Evolutionary conservation across 352 stramenopile genomes (phyloP), one percentile per base, ranked within the genome.

Genomic region (Phytophthora hybrid): DNA sequence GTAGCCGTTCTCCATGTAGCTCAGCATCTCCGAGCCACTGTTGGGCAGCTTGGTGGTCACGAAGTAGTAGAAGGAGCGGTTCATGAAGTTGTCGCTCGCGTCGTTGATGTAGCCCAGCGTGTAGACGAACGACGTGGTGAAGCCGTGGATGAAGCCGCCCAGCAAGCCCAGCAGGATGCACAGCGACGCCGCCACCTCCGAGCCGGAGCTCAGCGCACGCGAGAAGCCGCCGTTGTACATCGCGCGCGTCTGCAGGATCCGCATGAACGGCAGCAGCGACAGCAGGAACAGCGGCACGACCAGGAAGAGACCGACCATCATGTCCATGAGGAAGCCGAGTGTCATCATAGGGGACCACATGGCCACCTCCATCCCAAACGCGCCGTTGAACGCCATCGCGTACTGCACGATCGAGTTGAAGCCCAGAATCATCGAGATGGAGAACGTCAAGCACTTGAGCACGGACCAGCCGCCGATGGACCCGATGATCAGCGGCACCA

Each of bases 201-300:
- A 93, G 5, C 85, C 90, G 54, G 87, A 93, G 37, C 85, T 91
- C 34, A 97, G 54, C 4, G 90, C 78, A 51, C 88, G 81, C 7
- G 90, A 93, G 63, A 97, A 97, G 49, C 90, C 90, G 14, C 90
- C 88, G 51, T 94, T 97, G 78, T 94, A 97, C 80, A 97, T 92
- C 59, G 93, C 93, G 19, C 90, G 87, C 5, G 88, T 94, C 64
- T 97, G 90, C 21, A 97, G 75, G 34, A 94, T 93, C 11, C 87
- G 87, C 86, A 97, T 94, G 62, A 97, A 97, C 39, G 90, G 90
- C 47, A 97, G 65, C 32, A 93, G 76, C 5, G 88, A 95, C 23
- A 97, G 66, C 18, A 91, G 63, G 23, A 94, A 76, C n/a, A 97
- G 66, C 32, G 89, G 88, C 4, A 97, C 73, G 1, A 95, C 80